Conservation (phyloP, 1,284 basidiomycete species). For the Ustilago tritici region DNA sequence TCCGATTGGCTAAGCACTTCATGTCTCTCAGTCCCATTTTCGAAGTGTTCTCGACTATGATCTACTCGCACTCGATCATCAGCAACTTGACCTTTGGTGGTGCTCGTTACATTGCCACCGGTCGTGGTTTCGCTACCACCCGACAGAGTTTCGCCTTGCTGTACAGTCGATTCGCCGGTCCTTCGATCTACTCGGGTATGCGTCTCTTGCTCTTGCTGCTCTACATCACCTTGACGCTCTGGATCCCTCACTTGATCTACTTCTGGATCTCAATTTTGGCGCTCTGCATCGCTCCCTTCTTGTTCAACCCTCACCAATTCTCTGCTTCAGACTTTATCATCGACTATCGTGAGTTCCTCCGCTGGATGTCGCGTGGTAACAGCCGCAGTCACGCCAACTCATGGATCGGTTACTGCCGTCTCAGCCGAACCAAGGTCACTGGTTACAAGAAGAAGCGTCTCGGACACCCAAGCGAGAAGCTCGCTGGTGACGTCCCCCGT, state of each 20-base stretch:
- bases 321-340: conserved; percentile 68
- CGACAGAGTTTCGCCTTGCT: conserved; percentile 67
- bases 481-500: conserved; percentile 67
- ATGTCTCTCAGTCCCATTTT: conserved; percentile 67
- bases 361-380: conserved; percentile 70
- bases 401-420: conserved; percentile 70
- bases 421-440: conserved; percentile 69
- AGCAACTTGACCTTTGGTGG: conserved; percentile 69
- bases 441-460: conserved; percentile 70
- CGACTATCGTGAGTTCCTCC: conserved; percentile 69
- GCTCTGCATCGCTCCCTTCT: conserved; percentile 68
- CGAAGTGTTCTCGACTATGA: conserved; percentile 69
- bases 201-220: conserved; percentile 65
- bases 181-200: conserved; percentile 69
- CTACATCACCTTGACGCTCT: conserved; percentile 68
- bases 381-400: conserved; percentile 69
- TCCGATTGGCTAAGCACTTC: conserved; percentile 69
- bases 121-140: conserved; percentile 69
- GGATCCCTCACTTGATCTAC: conserved; percentile 70
- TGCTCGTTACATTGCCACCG: conserved; percentile 70
- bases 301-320: conserved; percentile 70
- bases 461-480: conserved; percentile 70
- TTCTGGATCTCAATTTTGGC: conserved; percentile 69
- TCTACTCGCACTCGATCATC: conserved; percentile 69
- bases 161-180: conserved; percentile 69